These are phyloP conservation scores for Coniella lustricola DNA, from an alignment of 2,329 filamentous ascomycete genomes.

Conservation along the genomic window DNA sequence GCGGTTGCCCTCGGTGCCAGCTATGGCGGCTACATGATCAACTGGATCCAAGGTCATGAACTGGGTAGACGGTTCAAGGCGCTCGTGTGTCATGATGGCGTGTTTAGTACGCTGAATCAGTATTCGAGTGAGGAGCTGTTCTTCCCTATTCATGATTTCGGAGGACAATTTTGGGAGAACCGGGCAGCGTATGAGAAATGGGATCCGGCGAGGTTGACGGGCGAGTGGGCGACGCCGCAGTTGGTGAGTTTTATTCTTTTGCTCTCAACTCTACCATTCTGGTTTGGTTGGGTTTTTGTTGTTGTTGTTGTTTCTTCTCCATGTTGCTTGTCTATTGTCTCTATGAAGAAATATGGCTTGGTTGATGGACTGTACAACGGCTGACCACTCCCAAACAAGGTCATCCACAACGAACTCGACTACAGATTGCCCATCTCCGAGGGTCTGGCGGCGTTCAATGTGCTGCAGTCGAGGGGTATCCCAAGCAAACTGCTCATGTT, in stretches of 20 bases:
- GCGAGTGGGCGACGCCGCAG: conserved; percentile 79
- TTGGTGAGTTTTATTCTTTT: conserved; percentile 46
- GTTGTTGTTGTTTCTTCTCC: no score
- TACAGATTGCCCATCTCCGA: conserved; percentile 44
- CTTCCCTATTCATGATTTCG: conserved; percentile 63
- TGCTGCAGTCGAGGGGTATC: conserved; percentile 60
- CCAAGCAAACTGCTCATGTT: conserved; percentile 66
- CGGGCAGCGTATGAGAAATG: conserved; percentile 59
- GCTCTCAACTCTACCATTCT: no score
- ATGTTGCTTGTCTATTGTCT: not conserved
- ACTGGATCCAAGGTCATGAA: conserved; percentile 86
- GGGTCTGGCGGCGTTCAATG: conserved; percentile 65
- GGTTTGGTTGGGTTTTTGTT: no score
- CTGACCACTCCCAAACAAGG: conserved; percentile 15
- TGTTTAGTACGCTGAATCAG: conserved; percentile 64
- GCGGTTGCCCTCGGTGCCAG: conserved; percentile 70
- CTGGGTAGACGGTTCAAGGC: conserved; percentile 82
- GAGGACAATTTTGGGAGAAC: conserved; percentile 54
- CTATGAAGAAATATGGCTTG: not conserved
- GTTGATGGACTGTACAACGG: no score
- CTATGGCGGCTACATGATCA: conserved; percentile 73
- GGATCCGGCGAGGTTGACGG: conserved; percentile 57
- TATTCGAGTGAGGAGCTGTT: conserved; percentile 63
- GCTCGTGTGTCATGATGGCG: conserved; percentile 81
- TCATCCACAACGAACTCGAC: conserved; percentile 66